Evolutionary conservation across 805 yeast species (phyloP).

Genomic region (Pichia manshurica): DNA sequence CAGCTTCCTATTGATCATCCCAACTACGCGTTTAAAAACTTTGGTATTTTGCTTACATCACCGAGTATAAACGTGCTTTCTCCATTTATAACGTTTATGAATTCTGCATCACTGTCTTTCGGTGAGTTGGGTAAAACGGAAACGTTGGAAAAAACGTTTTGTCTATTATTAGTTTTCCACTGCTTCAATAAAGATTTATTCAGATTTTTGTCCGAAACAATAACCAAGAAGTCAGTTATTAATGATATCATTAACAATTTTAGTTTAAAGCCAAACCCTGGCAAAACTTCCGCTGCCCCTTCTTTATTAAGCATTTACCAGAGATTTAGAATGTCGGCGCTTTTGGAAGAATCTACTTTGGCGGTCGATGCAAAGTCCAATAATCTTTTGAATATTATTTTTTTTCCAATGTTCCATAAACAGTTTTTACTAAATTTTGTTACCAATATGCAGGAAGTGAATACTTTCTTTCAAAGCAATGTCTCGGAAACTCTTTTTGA

Average conservation of each 20-base stretch:
- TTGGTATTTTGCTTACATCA: slow-evolving; percentile 19
- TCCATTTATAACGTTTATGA: slow-evolving; percentile 15
- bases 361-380: slow-evolving; percentile 15
- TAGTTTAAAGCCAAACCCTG: slow-evolving; percentile 2
- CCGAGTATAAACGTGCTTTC: slow-evolving; percentile 7
- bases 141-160: slow-evolving; percentile 20
- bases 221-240: slow-evolving; percentile 2
- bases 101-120: slow-evolving; percentile 11
- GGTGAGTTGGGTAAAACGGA: slow-evolving; percentile 14
- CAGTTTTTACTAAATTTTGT: slow-evolving; percentile 1
- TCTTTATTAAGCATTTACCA: slow-evolving; percentile 12
- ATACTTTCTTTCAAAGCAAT: not conserved
- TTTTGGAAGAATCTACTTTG: slow-evolving; percentile 21
- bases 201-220: slow-evolving; percentile 11
- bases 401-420: slow-evolving; percentile 12
- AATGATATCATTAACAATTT: slow-evolving; percentile 10
- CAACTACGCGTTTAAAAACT: slow-evolving; percentile 25
- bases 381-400: slow-evolving; percentile 11
- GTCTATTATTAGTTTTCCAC: slow-evolving; percentile 20
- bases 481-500: not conserved
- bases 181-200: slow-evolving; percentile 18
- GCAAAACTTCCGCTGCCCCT: not conserved
- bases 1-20: slow-evolving; percentile 21
- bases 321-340: slow-evolving; percentile 18
- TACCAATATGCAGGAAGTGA: not conserved